Base-by-base conservation (phyloP, 2,329 filamentous ascomycete genomes). In the Colletotrichum sojae region DNA sequence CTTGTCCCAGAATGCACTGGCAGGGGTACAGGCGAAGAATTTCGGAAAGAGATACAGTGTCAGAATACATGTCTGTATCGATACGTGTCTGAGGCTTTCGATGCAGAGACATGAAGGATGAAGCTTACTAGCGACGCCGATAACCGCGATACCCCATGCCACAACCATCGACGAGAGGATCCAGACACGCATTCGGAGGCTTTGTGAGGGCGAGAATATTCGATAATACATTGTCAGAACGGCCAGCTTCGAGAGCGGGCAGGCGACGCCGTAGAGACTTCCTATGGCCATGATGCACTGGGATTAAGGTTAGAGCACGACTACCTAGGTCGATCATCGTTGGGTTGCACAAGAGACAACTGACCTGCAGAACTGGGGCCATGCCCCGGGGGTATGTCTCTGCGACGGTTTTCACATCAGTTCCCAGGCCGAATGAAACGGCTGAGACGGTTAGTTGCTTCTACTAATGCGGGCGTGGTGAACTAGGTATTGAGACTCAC, bases 131-230 rank as follows among this genome's bases (percentile, higher is more conserved):
- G 40, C 55, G 10, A 63, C 59, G 3, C 39, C 40, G 12, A 63
- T 36, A 2, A 63, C 59, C 15, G 59, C 51, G 22, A 63, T 46
- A 6, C 59, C 39, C 51, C 59, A 55, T 10, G 48, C 51, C 31
- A 55, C 25, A 9, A 63, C 36, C 48, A 53, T 54, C 5, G 25
- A 25, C 20, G 52, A n/a, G 10, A 63, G 36, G 3, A 20, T n/a
- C 61, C 61, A 63, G 0, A 43, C 53, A 5, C 20, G 43, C 22
- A 15, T 39, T 15, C 52, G 61, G 9, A 63, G 45, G 10, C 18
- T 25, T 18, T 51, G 57, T 2, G 61, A 63, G 13, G 61, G 40
- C n/a, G 61, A 63, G 53, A 63, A 63, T 45, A 63, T 58, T n/a
- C 53, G 43, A 18, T 58, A 51, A 40, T 49, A 63, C 61, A 63